phyloP scores from a whole-genome alignment of 495 filamentous ascomycete species.

The Entonaema liquescens region DNA sequence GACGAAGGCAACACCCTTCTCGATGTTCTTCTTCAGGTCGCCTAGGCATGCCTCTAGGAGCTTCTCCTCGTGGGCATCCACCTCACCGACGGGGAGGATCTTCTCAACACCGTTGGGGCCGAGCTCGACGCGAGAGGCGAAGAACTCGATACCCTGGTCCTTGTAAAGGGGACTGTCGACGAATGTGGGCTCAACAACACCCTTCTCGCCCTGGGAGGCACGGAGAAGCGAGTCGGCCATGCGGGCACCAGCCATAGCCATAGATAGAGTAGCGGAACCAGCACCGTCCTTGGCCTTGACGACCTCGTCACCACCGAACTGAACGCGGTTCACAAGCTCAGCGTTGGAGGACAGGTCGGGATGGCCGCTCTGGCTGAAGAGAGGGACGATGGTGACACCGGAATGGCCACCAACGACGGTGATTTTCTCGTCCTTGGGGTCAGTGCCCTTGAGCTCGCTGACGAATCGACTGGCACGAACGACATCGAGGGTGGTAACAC shows the following conservation, averaged over 20 bases:
- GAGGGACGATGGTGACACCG: conserved; percentile 96
- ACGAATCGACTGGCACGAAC: conserved; percentile 98
- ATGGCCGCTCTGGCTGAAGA: conserved; percentile 93
- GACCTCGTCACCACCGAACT: conserved; percentile 99
- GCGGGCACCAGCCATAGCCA: conserved; percentile 98
- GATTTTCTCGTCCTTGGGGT: conserved; percentile 92
- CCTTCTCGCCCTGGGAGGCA: conserved; percentile 92
- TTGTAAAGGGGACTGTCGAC: conserved; percentile 97
- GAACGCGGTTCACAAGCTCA: conserved; percentile 89
- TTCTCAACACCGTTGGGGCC: conserved; percentile 96
- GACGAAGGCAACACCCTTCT: conserved; percentile 64
- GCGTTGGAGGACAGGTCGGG: conserved; percentile 77
- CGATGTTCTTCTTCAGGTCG: conserved; percentile 86
- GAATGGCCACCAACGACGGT: conserved; percentile 97
- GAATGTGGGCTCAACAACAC: conserved; percentile 94
- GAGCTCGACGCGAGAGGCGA: conserved; percentile 91
- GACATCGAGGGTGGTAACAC: conserved; percentile 98
- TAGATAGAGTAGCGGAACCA: conserved; percentile 96
- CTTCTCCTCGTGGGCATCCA: conserved; percentile 86
- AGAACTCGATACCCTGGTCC: conserved; percentile 95
- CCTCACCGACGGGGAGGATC: conserved; percentile 82
- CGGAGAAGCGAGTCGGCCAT: conserved; percentile 95
- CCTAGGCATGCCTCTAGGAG: conserved; percentile 82
- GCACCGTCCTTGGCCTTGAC: conserved; percentile 99
- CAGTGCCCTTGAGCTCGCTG: conserved; percentile 86